These are phyloP conservation scores for Saccharomyces hybrid DNA, from an alignment of 1,139 yeast genomes.

Conservation along the genomic window DNA sequence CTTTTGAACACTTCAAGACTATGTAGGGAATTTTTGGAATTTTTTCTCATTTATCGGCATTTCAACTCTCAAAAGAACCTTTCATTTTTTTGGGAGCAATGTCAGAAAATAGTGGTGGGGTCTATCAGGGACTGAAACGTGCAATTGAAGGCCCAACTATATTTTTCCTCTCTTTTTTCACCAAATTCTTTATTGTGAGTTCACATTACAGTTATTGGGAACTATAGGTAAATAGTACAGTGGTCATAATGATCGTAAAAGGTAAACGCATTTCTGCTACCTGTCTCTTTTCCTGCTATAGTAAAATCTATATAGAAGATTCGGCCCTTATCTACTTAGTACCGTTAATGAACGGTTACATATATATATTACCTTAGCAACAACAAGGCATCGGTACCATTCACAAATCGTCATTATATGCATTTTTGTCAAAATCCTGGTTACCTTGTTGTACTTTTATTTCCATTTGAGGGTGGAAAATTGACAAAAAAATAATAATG, in stretches of 20 bases:
- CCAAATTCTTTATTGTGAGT: not conserved
- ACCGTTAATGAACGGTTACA: not conserved
- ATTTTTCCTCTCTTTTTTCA: not conserved
- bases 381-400: not conserved
- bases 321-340: not conserved
- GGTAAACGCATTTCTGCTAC: not conserved
- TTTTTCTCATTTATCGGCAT: slow-evolving; percentile 2
- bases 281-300: not conserved
- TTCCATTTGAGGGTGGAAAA: not conserved
- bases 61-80: not conserved
- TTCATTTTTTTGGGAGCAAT: not conserved
- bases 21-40: slow-evolving; percentile 41
- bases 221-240: not conserved
- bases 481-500: not conserved
- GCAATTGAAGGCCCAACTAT: not conserved
- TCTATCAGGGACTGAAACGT: not conserved
- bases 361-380: not conserved
- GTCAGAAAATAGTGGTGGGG: not conserved
- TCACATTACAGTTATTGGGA: not conserved
- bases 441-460: not conserved
- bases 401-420: not conserved
- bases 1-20: slow-evolving; percentile 37
- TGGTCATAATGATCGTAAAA: not conserved
- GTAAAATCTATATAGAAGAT: not conserved
- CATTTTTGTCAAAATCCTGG: not conserved